Evolutionary conservation across 225 moss, liverwort and hornwort species (phyloP), one percentile per base, ranked within the genome.

Genomic region (Marchantia paleacea): DNA sequence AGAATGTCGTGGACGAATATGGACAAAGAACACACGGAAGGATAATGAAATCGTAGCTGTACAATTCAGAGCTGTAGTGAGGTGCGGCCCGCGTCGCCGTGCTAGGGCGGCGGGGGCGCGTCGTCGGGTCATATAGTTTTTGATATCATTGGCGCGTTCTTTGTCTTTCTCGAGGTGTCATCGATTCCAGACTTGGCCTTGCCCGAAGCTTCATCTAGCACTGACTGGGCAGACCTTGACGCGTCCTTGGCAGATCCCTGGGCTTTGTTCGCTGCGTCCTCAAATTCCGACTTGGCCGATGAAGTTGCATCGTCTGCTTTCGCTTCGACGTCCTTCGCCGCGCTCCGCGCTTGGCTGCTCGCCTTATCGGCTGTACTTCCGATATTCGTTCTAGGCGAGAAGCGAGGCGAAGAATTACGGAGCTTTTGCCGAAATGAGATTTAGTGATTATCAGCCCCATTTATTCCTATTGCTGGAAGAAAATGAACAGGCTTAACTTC

Each of bases 281-380:
- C 77, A 7, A 51, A 50, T 48, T 51, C 19, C 49, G 77, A 78
- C 77, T 78, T 63, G 49, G 65, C 77, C 11, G 63, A 66, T 10
- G 62, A 63, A 63, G 62, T 65, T 5, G 77, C 62, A 13, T 78
- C 77, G 5, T 65, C 78, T 11, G 64, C 66, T 25, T 78, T 78
- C 52, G 50, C 47, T 47, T 67, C 28, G 0, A 75, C n/a, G n/a
- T 79, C 78, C 0, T 20, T 39, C 0, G 62, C 73, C 25, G n/a
- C 72, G 0, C 8, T 57, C 49, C 79, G 19, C 0, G 74, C 85
- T 28, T 75, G 51, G 18, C 20, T 24, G 1, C 2, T 1, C 0
- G 69, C 49, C 7, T 69, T 70, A 7, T 49, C 25, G 0, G 65
- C 55, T 22, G 15, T 67, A 39, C 58, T 72, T 57, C 19, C 12